Evolutionary conservation across 1,284 basidiomycete species (phyloP).

Genomic region (Ceratobasidium sp.): DNA sequence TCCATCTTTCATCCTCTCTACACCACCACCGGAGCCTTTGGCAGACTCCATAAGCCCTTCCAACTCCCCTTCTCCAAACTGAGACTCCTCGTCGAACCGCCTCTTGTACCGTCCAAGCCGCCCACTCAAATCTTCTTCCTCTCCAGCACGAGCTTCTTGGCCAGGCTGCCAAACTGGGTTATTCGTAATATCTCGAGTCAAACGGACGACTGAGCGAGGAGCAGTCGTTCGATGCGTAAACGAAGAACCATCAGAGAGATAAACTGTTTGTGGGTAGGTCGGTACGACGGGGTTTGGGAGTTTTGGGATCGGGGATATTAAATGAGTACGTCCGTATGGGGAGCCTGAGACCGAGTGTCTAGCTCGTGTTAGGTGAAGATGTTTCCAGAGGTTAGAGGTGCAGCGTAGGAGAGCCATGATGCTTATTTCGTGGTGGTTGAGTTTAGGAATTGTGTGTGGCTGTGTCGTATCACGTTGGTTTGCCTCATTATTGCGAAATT

Average conservation of each 20-base stretch:
- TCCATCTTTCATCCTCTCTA: slow-evolving; percentile 36
- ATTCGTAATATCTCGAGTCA: slow-evolving; percentile 88
- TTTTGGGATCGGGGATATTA: slow-evolving; percentile 58
- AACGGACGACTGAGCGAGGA: slow-evolving; percentile 76
- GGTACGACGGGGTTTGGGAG: slow-evolving; percentile 86
- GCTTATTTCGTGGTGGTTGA: neutral
- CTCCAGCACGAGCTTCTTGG: slow-evolving; percentile 63
- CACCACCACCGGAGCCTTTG: neutral
- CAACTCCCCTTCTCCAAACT: slow-evolving; percentile 28
- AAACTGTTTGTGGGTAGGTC: slow-evolving; percentile 84
- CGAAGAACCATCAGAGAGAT: slow-evolving; percentile 87
- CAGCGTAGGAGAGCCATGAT: neutral
- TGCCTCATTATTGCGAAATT: too few species aligned
- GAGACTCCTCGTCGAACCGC: slow-evolving; percentile 69
- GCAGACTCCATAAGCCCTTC: slow-evolving; percentile 33
- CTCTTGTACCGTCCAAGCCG: slow-evolving; percentile 83
- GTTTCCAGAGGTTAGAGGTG: neutral
- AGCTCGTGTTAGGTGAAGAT: neutral
- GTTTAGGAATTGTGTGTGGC: slow-evolving; percentile 3
- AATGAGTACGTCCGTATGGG: slow-evolving; percentile 54
- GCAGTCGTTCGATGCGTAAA: slow-evolving; percentile 89
- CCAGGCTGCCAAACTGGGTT: slow-evolving; percentile 79
- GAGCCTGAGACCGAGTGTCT: slow-evolving; percentile 38
- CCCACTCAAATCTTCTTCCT: slow-evolving; percentile 78
- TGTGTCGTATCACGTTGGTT: slow-evolving; percentile 23